Percentiles rank a stretch among this genome's conserved stretches.
These are phyloP conservation scores for Colletotrichum lentis DNA, from an alignment of 2,329 filamentous ascomycete genomes.

Conservation along the genomic window DNA sequence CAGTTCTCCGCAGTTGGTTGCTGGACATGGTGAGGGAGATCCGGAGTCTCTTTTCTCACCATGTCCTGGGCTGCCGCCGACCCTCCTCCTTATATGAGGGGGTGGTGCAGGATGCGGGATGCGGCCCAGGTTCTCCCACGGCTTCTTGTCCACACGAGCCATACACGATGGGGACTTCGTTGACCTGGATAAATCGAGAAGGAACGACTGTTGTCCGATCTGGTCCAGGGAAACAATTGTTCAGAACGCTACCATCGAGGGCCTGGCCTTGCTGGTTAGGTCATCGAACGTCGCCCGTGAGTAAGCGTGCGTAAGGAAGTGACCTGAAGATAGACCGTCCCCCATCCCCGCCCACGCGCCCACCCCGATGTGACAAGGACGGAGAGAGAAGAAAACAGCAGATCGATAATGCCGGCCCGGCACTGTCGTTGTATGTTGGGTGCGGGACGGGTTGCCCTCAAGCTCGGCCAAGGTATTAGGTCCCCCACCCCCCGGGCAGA, in stretches of 20 bases:
- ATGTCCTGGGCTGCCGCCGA: background rate
- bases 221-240: conserved; percentile 17
- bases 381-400: background rate
- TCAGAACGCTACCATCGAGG: conserved; percentile 13
- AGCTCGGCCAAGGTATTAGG: conserved; percentile 17
- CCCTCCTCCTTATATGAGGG: conserved; percentile 27
- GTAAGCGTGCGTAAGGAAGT: conserved; percentile 35
- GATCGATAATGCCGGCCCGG: background rate
- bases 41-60: conserved; percentile 13
- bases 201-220: conserved; percentile 24
- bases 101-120: background rate
- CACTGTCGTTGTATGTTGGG: conserved; percentile 10
- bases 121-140: conserved; percentile 7
- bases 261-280: conserved; percentile 27
- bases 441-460: conserved; percentile 28
- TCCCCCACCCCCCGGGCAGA: conserved; percentile 8
- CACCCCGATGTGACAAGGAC: conserved; percentile 5
- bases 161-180: conserved; percentile 1
- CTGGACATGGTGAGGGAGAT: conserved; percentile 29
- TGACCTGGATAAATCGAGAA: conserved; percentile 25
- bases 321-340: conserved; percentile 8
- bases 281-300: conserved; percentile 33
- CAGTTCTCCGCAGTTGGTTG: conserved; percentile 20
- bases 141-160: conserved; percentile 25
- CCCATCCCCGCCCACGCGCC: no score